A percentile compares a stretch with the other conserved stretches of the same genome.
Evolutionary conservation across 352 stramenopile species (phyloP).

Genomic region (Blastocystis sp.): DNA sequence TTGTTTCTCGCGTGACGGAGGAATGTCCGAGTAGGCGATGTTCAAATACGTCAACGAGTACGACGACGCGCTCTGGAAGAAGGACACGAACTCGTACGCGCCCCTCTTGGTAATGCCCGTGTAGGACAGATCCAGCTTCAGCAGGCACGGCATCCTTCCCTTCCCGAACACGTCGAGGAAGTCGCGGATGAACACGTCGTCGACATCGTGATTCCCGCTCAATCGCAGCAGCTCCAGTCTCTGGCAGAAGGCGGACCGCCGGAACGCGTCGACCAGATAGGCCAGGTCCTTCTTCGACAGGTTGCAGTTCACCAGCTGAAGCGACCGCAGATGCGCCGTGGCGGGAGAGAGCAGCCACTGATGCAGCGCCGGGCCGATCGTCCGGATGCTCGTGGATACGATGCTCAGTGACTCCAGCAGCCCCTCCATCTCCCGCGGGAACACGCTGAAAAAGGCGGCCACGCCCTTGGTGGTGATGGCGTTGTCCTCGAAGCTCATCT

Average conservation of each 20-base stretch:
- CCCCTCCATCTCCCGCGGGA: background rate
- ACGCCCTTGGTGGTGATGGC: constrained; percentile 3
- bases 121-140: constrained; percentile 37
- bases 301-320: constrained; percentile 32
- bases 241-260: constrained; percentile 7
- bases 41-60: constrained; percentile 10
- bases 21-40: constrained; percentile 2
- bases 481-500: constrained; percentile 1
- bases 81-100: background rate
- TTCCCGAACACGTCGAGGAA: constrained; percentile 6
- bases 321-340: background rate
- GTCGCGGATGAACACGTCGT: constrained; percentile 19
- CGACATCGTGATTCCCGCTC: constrained; percentile 31
- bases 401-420: background rate
- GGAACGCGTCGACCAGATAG: background rate
- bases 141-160: background rate
- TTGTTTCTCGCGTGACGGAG: background rate
- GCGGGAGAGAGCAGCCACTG: constrained; percentile 1
- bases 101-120: constrained; percentile 33
- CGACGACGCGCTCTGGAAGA: background rate
- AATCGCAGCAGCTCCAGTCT: constrained; percentile 1
- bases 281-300: background rate
- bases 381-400: background rate
- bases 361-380: background rate
- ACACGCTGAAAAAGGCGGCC: background rate